Conservation (phyloP, 176 grass and related monocot species). For the Juncus inflexus region DNA sequence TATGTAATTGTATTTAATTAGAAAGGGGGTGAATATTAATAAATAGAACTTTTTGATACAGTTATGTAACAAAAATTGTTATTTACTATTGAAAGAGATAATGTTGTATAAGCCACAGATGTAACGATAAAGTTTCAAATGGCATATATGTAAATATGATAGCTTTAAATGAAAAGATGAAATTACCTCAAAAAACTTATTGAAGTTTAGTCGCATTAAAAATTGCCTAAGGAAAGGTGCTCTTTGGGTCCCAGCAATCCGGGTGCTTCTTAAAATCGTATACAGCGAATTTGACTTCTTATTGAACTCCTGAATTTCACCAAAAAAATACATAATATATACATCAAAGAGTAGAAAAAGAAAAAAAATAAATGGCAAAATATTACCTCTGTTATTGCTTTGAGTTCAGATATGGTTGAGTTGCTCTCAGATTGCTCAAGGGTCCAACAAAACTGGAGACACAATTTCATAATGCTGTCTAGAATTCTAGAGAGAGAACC, state of each 20-base stretch:
- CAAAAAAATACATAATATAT: background rate
- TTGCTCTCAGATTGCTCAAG: conserved; percentile 71
- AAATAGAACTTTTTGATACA: too few relatives aligned
- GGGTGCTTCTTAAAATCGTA: conserved; percentile 87
- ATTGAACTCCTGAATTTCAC: conserved; percentile 61
- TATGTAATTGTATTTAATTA: too few relatives aligned
- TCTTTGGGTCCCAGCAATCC: conserved; percentile 76
- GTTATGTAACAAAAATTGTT: too few relatives aligned
- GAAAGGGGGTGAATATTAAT: too few relatives aligned
- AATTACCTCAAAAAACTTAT: conserved; percentile 86
- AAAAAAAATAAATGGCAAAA: too few relatives aligned
- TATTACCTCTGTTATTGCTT: conserved; percentile 95
- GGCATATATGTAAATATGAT: too few relatives aligned
- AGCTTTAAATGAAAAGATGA: too few relatives aligned
- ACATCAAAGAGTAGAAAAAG: too few relatives aligned
- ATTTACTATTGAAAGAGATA: too few relatives aligned
- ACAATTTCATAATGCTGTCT: conserved; percentile 96
- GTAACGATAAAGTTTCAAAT: too few relatives aligned
- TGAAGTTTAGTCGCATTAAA: conserved; percentile 91
- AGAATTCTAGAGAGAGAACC: conserved; percentile 96
- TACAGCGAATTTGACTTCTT: conserved; percentile 99
- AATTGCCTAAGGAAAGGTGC: conserved; percentile 90
- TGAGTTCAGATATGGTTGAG: conserved; percentile 57
- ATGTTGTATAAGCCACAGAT: too few relatives aligned
- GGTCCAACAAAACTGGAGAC: conserved; percentile 92